A percentile compares a stretch with the other conserved stretches of the same genome.
Conservation (phyloP, 192 early-diverging fungal genomes). For the Phycomyces nitens region DNA sequence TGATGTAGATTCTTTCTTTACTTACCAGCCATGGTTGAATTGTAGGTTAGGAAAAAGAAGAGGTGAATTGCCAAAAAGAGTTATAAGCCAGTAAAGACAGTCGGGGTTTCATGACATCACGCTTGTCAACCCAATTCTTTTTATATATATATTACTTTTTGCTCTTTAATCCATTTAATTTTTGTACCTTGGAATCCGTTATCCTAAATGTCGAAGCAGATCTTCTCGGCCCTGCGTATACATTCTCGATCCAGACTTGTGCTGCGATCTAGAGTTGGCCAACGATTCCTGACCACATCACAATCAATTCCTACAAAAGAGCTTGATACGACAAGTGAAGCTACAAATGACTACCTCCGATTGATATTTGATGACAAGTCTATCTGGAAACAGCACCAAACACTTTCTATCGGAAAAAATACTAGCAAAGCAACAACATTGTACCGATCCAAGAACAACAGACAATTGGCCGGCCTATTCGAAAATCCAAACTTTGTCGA, state of each 20-base stretch:
- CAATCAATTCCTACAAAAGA: too few species aligned
- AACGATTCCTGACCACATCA: too few species aligned
- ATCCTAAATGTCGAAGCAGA: too few species aligned
- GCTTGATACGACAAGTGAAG: not conserved
- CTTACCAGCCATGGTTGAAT: not conserved
- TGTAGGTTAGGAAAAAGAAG: not conserved
- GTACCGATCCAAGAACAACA: too few species aligned
- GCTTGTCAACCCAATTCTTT: not conserved
- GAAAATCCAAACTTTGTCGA: constrained; percentile 40
- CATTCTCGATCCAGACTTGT: too few species aligned
- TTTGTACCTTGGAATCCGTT: too few species aligned
- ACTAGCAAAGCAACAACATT: not conserved
- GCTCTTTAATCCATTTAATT: too few species aligned
- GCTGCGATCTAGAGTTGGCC: too few species aligned
- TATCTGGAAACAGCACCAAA: constrained; percentile 27
- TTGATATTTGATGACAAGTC: constrained; percentile 27
- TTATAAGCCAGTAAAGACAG: not conserved
- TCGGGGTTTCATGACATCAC: not conserved
- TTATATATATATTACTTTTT: not conserved
- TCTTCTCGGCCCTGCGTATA: too few species aligned
- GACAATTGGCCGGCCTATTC: constrained; percentile 33
- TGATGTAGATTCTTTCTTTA: too few species aligned
- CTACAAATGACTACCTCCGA: constrained; percentile 22
- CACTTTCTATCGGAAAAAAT: not conserved
- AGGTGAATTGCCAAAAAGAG: not conserved